These are phyloP conservation scores for Melaleuca alternifolia DNA, from an alignment of 345 rosid species.

Conservation along the genomic window DNA sequence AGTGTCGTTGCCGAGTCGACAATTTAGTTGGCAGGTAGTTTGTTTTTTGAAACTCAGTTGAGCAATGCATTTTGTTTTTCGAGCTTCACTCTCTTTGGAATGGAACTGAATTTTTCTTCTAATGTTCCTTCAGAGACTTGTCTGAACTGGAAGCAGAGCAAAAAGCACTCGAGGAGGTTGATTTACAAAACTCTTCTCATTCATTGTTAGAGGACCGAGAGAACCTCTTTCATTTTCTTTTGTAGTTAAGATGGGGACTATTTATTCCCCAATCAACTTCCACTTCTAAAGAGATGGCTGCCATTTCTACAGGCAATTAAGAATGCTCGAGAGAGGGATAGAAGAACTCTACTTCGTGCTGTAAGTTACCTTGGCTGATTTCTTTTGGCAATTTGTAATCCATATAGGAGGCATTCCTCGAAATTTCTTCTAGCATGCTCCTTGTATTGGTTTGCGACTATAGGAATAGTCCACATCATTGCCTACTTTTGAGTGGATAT, in stretches of 20 bases:
- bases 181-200: background rate
- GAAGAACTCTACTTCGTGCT: slow-evolving; percentile 67
- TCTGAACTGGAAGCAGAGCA: slow-evolving; percentile 79
- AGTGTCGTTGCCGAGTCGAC: slow-evolving; percentile 56
- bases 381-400: background rate
- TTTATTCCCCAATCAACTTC: background rate
- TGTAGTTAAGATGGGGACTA: background rate
- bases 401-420: background rate
- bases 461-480: background rate
- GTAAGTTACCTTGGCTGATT: slow-evolving; percentile 29
- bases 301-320: slow-evolving; percentile 58
- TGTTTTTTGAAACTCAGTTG: background rate
- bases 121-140: slow-evolving; percentile 35
- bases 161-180: slow-evolving; percentile 68
- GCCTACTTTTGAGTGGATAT: background rate
- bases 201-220: background rate
- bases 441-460: background rate
- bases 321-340: slow-evolving; percentile 89
- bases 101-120: background rate
- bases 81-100: background rate
- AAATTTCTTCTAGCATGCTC: background rate
- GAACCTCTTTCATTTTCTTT: background rate
- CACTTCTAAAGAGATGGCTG: background rate
- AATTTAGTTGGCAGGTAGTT: slow-evolving; percentile 60
- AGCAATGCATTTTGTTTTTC: background rate